Evolutionary conservation across 306 rosid genomes (phyloP).

Genomic region (Rosa rugosa): DNA sequence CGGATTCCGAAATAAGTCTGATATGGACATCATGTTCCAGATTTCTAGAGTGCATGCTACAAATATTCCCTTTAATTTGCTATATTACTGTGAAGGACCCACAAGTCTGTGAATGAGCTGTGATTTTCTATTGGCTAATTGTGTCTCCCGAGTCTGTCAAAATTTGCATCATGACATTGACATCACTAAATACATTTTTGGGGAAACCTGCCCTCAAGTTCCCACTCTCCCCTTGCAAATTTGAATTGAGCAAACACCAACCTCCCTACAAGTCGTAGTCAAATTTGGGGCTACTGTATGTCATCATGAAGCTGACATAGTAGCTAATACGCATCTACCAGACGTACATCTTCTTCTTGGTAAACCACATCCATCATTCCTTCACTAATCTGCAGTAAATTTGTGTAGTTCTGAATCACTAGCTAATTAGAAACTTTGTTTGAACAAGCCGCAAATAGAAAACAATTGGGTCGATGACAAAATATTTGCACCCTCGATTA

Average conservation of each 20-base stretch:
- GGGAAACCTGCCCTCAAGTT: neutral
- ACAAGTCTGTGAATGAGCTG: conserved; percentile 9
- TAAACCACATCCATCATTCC: neutral
- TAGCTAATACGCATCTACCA: neutral
- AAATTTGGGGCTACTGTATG: neutral
- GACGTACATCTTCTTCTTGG: neutral
- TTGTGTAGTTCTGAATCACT: neutral
- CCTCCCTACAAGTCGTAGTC: conserved; percentile 1
- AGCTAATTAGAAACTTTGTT: neutral
- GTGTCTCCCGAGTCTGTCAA: conserved; percentile 1
- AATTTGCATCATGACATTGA: conserved; percentile 7
- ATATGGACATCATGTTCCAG: neutral
- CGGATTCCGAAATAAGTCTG: neutral
- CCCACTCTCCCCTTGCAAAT: neutral
- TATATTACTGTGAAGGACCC: neutral
- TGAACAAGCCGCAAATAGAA: neutral
- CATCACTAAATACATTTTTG: neutral
- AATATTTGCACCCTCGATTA: neutral
- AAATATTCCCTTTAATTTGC: neutral
- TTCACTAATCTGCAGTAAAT: neutral
- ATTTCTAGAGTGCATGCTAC: neutral
- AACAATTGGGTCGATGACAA: neutral
- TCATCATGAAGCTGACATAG: neutral
- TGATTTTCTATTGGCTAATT: neutral
- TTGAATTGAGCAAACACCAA: neutral